Percentiles rank a stretch among this genome's conserved stretches.
These are phyloP conservation scores for Hysterium pulicare DNA, from an alignment of 2,329 filamentous ascomycete species.

Conservation along the genomic window DNA sequence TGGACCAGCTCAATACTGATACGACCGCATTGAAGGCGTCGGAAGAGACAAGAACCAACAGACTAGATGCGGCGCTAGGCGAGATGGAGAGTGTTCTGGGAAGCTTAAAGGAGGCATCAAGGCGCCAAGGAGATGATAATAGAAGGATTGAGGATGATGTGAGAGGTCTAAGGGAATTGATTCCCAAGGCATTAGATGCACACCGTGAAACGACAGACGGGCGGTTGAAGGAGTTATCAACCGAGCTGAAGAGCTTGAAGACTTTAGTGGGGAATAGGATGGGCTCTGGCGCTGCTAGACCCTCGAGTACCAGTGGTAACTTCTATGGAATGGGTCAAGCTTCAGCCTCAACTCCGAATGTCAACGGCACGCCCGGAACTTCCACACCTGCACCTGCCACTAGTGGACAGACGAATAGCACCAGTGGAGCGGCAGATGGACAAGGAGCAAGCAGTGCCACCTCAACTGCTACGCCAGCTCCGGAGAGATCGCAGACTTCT, in stretches of 20 bases:
- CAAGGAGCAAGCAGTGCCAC: slow-evolving; percentile 19
- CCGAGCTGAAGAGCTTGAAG: slow-evolving; percentile 89
- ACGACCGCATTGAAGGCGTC: slow-evolving; percentile 83
- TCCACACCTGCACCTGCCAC: slow-evolving; percentile 15
- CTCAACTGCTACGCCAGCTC: slow-evolving; percentile 9
- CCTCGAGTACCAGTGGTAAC: slow-evolving; percentile 18
- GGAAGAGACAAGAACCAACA: slow-evolving; percentile 78
- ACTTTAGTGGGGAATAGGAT: slow-evolving; percentile 70
- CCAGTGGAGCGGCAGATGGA: slow-evolving; percentile 13
- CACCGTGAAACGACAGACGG: slow-evolving; percentile 82
- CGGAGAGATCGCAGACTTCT: slow-evolving; percentile 26
- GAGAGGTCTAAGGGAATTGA: slow-evolving; percentile 72
- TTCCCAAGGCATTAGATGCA: slow-evolving; percentile 83
- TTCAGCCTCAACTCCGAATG: slow-evolving; percentile 16
- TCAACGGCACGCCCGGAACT: slow-evolving; percentile 24
- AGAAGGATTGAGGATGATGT: slow-evolving; percentile 85
- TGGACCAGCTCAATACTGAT: slow-evolving; percentile 89
- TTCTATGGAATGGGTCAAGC: slow-evolving; percentile 5
- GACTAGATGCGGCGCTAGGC: slow-evolving; percentile 73
- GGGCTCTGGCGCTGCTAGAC: slow-evolving; percentile 28
- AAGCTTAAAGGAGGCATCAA: slow-evolving; percentile 77
- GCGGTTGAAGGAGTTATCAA: slow-evolving; percentile 78
- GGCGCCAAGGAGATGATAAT: slow-evolving; percentile 81
- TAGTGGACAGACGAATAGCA: slow-evolving; percentile 19
- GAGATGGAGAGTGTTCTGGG: slow-evolving; percentile 81